phyloP scores from a whole-genome alignment of 495 filamentous ascomycete genomes.

The Aspergillus biplanus region DNA sequence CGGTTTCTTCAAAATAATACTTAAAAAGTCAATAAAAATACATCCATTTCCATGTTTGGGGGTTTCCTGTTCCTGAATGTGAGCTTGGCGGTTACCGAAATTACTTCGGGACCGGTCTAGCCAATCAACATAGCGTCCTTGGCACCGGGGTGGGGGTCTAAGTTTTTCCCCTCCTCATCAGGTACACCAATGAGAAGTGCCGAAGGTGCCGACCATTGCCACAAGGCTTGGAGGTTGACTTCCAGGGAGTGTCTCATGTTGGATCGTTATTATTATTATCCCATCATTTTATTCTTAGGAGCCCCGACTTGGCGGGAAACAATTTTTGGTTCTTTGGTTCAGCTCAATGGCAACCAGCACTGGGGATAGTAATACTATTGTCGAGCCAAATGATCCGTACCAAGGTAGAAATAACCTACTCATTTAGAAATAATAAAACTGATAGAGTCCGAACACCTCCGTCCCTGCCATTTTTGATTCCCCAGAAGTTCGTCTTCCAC shows the following conservation, averaged over 20 bases:
- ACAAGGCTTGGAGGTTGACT: slow-evolving; percentile 13
- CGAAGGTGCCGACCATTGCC: slow-evolving; percentile 18
- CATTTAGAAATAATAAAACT: too few relatives aligned
- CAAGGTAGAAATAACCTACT: too few relatives aligned
- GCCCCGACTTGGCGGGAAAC: neutral
- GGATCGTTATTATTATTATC: slow-evolving; percentile 16
- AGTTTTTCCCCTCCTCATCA: slow-evolving; percentile 23
- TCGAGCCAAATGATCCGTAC: too few relatives aligned
- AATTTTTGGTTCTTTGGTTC: neutral
- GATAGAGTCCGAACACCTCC: too few relatives aligned
- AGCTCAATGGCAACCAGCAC: neutral
- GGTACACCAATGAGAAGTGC: slow-evolving; percentile 28
- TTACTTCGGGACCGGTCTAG: slow-evolving; percentile 19
- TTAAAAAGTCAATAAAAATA: neutral
- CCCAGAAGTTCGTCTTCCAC: slow-evolving; percentile 1
- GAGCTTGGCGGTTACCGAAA: slow-evolving; percentile 29
- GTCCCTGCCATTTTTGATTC: neutral
- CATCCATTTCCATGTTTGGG: slow-evolving; percentile 23
- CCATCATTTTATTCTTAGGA: slow-evolving; percentile 17
- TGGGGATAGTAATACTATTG: neutral
- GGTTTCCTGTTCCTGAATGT: slow-evolving; percentile 37
- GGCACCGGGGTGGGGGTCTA: slow-evolving; percentile 14
- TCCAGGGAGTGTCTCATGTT: slow-evolving; percentile 28
- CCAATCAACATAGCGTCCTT: slow-evolving; percentile 20
- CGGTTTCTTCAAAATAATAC: neutral